A percentile compares a stretch with the other conserved stretches of the same genome.
Evolutionary conservation across 2,329 filamentous ascomycete species (phyloP).

Genomic region (Cytospora paraplurivora): DNA sequence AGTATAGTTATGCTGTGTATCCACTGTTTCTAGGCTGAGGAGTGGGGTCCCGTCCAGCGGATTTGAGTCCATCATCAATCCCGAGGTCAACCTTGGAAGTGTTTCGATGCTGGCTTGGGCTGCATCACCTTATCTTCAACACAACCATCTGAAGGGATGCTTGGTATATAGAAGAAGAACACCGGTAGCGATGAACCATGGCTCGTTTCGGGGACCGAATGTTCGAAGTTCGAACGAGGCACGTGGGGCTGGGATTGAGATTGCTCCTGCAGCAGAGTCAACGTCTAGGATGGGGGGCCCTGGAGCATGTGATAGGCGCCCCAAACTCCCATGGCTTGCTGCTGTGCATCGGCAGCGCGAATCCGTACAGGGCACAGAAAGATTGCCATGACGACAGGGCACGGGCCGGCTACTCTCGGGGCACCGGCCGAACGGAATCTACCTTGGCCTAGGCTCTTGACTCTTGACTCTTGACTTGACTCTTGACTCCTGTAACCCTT

Average conservation of each 20-base stretch:
- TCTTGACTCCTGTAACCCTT: neutral
- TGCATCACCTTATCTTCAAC: too few species aligned
- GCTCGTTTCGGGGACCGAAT: too few species aligned
- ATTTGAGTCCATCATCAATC: neutral
- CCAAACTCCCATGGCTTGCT: too few species aligned
- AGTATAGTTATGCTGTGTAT: neutral
- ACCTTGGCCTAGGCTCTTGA: neutral
- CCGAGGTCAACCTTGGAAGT: too few species aligned
- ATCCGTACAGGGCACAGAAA: too few species aligned
- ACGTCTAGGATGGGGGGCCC: neutral
- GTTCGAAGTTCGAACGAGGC: neutral
- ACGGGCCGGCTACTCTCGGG: neutral
- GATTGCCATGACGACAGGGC: neutral
- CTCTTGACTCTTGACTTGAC: neutral
- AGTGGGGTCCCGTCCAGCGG: neutral
- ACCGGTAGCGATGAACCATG: neutral
- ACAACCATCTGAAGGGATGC: too few species aligned
- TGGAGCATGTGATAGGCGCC: neutral
- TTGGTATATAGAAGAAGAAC: neutral
- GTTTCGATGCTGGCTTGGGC: too few species aligned
- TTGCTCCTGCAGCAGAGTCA: neutral
- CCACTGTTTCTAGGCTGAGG: neutral
- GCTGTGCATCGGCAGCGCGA: too few species aligned
- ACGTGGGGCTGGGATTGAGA: neutral
- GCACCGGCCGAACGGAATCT: slow-evolving; percentile 1